phyloP scores from a whole-genome alignment of 2,329 filamentous ascomycete species.

The Aspergillus sp. region DNA sequence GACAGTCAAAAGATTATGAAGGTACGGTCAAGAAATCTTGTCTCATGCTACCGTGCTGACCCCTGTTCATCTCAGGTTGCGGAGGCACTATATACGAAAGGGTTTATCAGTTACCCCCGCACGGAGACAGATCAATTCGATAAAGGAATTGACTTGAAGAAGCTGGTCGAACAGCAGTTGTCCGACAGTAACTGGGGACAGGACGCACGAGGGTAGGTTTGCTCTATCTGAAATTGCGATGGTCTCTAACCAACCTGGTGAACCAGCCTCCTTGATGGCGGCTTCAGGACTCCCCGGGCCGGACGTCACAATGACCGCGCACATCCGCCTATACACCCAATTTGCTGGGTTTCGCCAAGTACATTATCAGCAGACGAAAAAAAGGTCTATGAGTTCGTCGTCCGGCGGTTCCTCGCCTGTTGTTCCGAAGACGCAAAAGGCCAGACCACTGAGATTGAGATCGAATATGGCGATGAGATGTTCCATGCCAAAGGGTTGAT shows the following conservation, averaged over 20 bases:
- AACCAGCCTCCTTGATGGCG: constrained; percentile 63
- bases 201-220: constrained; percentile 64
- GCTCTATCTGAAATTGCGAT: neutral
- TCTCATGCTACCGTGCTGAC: neutral
- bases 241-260: constrained; percentile 3
- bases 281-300: constrained; percentile 75
- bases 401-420: constrained; percentile 87
- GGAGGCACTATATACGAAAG: constrained; percentile 85
- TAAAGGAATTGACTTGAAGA: constrained; percentile 77
- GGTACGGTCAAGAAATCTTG: constrained; percentile 32
- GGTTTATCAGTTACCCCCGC: constrained; percentile 95
- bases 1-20: constrained; percentile 88
- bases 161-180: constrained; percentile 78
- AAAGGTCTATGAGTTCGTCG: constrained; percentile 87
- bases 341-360: constrained; percentile 70
- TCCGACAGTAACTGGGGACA: constrained; percentile 73
- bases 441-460: constrained; percentile 77
- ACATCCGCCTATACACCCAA: constrained; percentile 93
- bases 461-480: constrained; percentile 76
- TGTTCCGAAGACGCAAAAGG: constrained; percentile 93
- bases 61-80: constrained; percentile 50
- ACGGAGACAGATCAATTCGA: constrained; percentile 98
- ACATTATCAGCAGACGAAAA: constrained; percentile 64
- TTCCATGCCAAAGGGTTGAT: constrained; percentile 82
- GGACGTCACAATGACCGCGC: constrained; percentile 93